Conservation (phyloP, 2,329 filamentous ascomycete genomes). For the Nemania serpens region DNA sequence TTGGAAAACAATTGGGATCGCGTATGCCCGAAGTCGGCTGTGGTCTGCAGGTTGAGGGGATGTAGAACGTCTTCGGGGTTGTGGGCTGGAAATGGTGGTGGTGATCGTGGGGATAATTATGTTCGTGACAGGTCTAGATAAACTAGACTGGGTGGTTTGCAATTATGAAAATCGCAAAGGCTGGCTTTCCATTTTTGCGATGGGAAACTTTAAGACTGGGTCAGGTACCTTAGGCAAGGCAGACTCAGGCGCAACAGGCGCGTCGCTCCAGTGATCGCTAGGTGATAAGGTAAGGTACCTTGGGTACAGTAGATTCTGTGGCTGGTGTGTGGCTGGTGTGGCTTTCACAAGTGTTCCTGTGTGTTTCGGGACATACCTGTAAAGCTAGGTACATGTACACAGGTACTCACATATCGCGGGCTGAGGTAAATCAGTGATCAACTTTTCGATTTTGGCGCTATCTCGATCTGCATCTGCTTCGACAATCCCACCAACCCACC, state of each 20-base stretch:
- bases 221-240: background rate
- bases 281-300: background rate
- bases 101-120: background rate
- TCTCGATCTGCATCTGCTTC: too few species aligned
- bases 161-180: conserved; percentile 6
- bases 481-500: too few species aligned
- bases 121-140: background rate
- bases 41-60: background rate
- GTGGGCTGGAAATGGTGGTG: too few species aligned
- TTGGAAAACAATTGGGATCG: conserved; percentile 13
- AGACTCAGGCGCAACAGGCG: background rate
- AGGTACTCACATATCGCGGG: too few species aligned
- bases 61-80: too few species aligned
- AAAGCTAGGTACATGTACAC: background rate
- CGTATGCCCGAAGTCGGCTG: background rate
- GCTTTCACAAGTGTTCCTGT: background rate
- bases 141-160: background rate
- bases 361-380: background rate
- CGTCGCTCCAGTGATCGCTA: background rate
- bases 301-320: conserved; percentile 6
- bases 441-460: background rate
- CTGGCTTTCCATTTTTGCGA: conserved; percentile 26
- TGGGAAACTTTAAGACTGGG: conserved; percentile 13
- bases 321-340: background rate
- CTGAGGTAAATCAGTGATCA: background rate